Evolutionary conservation across 768 basidiomycete species (phyloP).

Genomic region (Phaffia tasmanica): DNA sequence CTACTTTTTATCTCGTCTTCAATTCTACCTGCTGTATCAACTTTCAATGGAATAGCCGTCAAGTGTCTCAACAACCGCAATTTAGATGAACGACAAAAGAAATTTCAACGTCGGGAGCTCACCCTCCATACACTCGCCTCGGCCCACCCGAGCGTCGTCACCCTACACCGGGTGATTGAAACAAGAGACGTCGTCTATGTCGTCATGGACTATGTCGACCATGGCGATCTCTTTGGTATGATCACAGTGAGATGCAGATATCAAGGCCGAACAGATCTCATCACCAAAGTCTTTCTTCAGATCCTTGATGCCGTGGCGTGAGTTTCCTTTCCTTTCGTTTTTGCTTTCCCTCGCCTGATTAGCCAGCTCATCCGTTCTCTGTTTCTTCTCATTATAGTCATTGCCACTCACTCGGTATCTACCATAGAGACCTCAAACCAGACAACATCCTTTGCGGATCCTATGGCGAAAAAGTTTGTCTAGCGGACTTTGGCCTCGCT

Average conservation of each 20-base stretch:
- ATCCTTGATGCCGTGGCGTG: constrained; percentile 67
- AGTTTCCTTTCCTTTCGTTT: too few species aligned
- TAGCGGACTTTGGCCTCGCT: constrained; percentile 39
- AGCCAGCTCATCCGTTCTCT: too few species aligned
- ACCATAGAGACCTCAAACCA: constrained; percentile 94
- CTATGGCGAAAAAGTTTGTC: constrained; percentile 20
- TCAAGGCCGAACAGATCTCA: constrained; percentile 43
- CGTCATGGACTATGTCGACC: constrained; percentile 75
- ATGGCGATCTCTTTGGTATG: constrained; percentile 85
- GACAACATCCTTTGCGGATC: constrained; percentile 46
- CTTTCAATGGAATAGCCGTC: constrained; percentile 48
- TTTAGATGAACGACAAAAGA: constrained; percentile 51
- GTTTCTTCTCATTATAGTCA: constrained; percentile 44
- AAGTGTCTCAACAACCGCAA: constrained; percentile 63
- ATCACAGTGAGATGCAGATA: constrained; percentile 46
- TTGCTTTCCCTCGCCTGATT: too few species aligned
- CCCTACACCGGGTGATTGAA: constrained; percentile 53
- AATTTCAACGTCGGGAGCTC: constrained; percentile 62
- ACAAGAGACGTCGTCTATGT: constrained; percentile 57
- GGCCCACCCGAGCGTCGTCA: constrained; percentile 50
- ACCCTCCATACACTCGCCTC: constrained; percentile 42
- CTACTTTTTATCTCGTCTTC: background rate
- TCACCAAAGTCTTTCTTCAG: constrained; percentile 83
- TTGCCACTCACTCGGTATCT: constrained; percentile 82
- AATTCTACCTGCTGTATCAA: background rate